Base-by-base conservation (phyloP, 1,139 yeast species). In the Yamadazyma epiphylla region DNA sequence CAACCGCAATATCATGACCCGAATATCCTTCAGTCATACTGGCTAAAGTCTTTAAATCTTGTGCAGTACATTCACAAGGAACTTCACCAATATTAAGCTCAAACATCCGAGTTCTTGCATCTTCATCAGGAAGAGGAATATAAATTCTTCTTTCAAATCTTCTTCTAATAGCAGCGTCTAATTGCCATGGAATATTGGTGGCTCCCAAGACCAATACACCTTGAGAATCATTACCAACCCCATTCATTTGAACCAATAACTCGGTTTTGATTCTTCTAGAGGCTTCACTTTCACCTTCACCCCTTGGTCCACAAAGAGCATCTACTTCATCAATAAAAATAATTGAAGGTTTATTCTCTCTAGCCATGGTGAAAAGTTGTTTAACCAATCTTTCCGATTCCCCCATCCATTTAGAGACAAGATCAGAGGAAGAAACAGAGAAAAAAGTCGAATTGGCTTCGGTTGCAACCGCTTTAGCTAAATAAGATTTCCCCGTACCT, bases 391-490 rank as follows among this genome's bases (percentile, higher is more conserved):
- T 77, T 59, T 91, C 97, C 17, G 91, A 80, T 55, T 91, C 98
- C 45, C 99, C 99, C 97, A 91, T 89, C 97, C 97, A 91, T 57
- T 91, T 94, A 42, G 95, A 82, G 4, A 94, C 96, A 49, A 91
- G 71, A 55, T 91, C 97, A 8, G 95, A 84, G 0, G 96, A 87
- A 12, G 95, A 84, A 3, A 91, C 95, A 4, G 96, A 85, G 58
- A 91, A 94, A 48, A 91, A 91, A 0, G 98, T 91, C 0, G 96
- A 85, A 51, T 89, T 88, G 31, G 98, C 96, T 53, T 91, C 99
- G 1, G 98, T 91, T 16, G 99, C 99, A 4, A 91, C 97, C 0
- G 98, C 98, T 52, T 91, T 91, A 11, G 98, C 98, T 37, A 94
- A 65, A 55, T 81, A 91, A 1, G 97, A 89, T 53, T 94, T 94